A percentile compares a stretch with the other conserved stretches of the same genome.
Evolutionary conservation across 2,329 filamentous ascomycete genomes (phyloP).

Genomic region (Cadophora malorum): DNA sequence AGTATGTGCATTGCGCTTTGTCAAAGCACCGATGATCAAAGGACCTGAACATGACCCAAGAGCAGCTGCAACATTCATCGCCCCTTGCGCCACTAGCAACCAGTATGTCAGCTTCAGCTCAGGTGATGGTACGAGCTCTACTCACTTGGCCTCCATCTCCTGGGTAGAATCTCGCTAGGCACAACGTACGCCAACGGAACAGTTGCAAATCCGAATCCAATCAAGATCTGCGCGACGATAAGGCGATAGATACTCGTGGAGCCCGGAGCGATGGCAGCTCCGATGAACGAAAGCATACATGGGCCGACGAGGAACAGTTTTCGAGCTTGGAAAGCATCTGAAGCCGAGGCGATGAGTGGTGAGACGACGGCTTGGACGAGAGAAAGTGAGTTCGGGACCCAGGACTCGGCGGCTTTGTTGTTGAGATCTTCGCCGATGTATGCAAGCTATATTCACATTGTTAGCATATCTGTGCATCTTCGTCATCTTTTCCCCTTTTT

Average conservation of each 20-base stretch:
- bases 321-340: not conserved
- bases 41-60: not conserved
- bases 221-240: not conserved
- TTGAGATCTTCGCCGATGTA: slow-evolving; percentile 10
- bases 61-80: slow-evolving; percentile 1
- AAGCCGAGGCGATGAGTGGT: not conserved
- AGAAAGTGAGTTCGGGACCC: slow-evolving; percentile 2
- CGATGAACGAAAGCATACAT: slow-evolving; percentile 6
- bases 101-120: not conserved
- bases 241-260: slow-evolving; percentile 1
- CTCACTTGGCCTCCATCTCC: slow-evolving; percentile 2
- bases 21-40: slow-evolving; percentile 5
- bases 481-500: not conserved
- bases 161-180: slow-evolving; percentile 1
- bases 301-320: not conserved
- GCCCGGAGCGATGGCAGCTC: not conserved
- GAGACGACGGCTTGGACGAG: slow-evolving; percentile 5
- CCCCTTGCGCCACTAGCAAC: not conserved
- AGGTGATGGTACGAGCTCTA: not conserved
- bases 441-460: not conserved
- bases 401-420: slow-evolving; percentile 12
- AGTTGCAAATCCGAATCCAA: slow-evolving; percentile 4
- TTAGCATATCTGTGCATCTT: not conserved
- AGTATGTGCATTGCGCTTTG: not conserved
- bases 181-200: slow-evolving; percentile 12